These are phyloP conservation scores for Ascochyta clinopodiicola DNA, from an alignment of 2,329 filamentous ascomycete genomes.

Conservation along the genomic window DNA sequence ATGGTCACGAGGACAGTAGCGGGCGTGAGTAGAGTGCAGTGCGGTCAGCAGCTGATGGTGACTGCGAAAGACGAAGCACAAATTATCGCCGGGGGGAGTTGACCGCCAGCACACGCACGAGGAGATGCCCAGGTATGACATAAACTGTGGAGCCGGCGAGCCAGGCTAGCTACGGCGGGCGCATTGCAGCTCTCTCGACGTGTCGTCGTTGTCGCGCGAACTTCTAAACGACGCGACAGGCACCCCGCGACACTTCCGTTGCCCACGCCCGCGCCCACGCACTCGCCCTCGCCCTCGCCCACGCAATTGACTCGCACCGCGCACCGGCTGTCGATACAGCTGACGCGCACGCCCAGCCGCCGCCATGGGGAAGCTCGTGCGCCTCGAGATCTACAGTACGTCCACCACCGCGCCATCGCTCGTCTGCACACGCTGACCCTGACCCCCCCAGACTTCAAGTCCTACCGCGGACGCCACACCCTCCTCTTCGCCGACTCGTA, in stretches of 20 bases:
- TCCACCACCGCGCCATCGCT: conserved; percentile 6
- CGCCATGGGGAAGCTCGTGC: conserved; percentile 91
- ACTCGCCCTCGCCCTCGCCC: too few species aligned
- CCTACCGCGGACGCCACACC: conserved; percentile 95
- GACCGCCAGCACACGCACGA: too few species aligned
- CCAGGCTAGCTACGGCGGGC: conserved; percentile 33
- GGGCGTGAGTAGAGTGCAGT: not conserved
- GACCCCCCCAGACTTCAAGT: conserved; percentile 83
- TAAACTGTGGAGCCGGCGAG: not conserved
- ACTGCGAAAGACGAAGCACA: not conserved
- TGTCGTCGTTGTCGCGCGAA: conserved; percentile 8
- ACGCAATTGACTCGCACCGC: not conserved
- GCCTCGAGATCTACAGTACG: conserved; percentile 91
- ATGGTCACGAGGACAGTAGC: conserved; percentile 15
- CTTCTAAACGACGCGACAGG: too few species aligned
- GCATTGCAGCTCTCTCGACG: conserved; percentile 15
- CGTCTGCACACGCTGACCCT: conserved; percentile 19
- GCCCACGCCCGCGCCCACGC: too few species aligned
- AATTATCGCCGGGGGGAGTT: too few species aligned
- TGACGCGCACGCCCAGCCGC: conserved; percentile 24
- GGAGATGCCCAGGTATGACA: too few species aligned
- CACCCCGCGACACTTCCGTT: conserved; percentile 7
- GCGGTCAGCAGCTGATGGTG: not conserved
- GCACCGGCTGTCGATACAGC: conserved; percentile 17
- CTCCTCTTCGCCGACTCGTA: conserved; percentile 97